Base-by-base conservation (phyloP, 306 rosid species). In the Inga oerstediana region DNA sequence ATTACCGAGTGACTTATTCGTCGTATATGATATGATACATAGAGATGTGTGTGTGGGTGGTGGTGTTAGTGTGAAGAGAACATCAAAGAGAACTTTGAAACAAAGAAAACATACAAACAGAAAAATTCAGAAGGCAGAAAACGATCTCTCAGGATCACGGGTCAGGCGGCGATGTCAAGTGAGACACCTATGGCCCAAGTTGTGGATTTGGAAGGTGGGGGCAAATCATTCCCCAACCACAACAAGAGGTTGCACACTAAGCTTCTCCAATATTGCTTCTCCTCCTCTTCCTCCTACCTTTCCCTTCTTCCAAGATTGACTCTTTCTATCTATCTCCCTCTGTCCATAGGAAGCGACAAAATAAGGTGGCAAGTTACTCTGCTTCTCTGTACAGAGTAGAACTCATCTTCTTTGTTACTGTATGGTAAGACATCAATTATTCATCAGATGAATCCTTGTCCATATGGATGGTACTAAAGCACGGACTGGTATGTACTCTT, bases 151-250 rank as follows among this genome's bases (percentile, higher is more conserved):
- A 80, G 52, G 51, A 74, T 83, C 59, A 87, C 49, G 86, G 87
- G 79, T 24, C 83, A 58, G 46, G 59, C 62, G 56, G 79, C 80
- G 90, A 76, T 82, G 88, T 91, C 65, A 65, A 88, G 81, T 46
- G 59, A 24, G 52, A 45, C 24, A 45, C 14, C 22, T 65, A 58
- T 77, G 86, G 85, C 43, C 76, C 43, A 72, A 24, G 90, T 35
- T 44, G 34, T 71, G 88, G 84, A 49, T 84, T 84, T 74, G 76
- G 91, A 88, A 71, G 87, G 89, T 88, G 88, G 92, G 93, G 91
- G 72, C 91, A 84, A 84, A 24, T 86, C 83, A 88, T 84, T 88
- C 91, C 93, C 93, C 83, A 91, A 88, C 94, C 93, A 91, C 93
- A 91, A 77, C 78, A 72, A 77, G 3, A 54, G 46, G 59, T 76